Evolutionary conservation across 176 grass and related monocot species (phyloP), one percentile per base, ranked within the genome.

Genomic region (Avena sativa): DNA sequence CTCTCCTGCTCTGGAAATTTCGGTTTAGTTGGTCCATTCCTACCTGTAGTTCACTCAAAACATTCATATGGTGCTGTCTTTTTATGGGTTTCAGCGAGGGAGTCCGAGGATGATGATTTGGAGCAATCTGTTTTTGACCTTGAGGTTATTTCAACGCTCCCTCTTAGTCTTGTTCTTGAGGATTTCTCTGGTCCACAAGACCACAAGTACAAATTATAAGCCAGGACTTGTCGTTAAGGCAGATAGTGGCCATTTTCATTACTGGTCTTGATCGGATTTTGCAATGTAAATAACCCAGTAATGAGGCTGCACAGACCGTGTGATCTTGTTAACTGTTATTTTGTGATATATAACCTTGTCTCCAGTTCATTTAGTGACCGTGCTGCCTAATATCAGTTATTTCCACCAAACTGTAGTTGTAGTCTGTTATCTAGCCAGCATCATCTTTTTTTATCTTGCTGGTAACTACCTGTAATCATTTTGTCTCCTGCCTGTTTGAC

Each of bases 81-180:
- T 16, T 75, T 12, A 56, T 79, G 43, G 51, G 28, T 81, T 88
- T 78, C 9, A 85, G 72, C 3, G 11, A 91, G 43, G 49, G 87
- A 88, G 61, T 96, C 85, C 0, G 93, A 96, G 5, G 88, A 95
- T 44, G 97, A 90, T 12, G 94, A 91, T 83, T 43, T 89, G 78
- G 92, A 92, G 76, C 85, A 90, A 21, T 89, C 94, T 36, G 90
- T 98, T 11, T 93, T 96, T 59, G 87, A 91, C 52, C 83, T 98
- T 23, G 70, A 92, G 89, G 95, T 92, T 28, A 82, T 59, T 72
- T 70, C 16, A 9, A 12, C 44, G 67, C 8, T 44, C 74, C 69
- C 4, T 56, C 30, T 9, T 56, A 21, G 17, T 48, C 25, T 6
- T 66, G 0, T 74, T 36, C 16, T 74, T 74, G 30, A 12, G 1